Base-by-base conservation (phyloP, 345 rosid genomes). In the Salix caprea region DNA sequence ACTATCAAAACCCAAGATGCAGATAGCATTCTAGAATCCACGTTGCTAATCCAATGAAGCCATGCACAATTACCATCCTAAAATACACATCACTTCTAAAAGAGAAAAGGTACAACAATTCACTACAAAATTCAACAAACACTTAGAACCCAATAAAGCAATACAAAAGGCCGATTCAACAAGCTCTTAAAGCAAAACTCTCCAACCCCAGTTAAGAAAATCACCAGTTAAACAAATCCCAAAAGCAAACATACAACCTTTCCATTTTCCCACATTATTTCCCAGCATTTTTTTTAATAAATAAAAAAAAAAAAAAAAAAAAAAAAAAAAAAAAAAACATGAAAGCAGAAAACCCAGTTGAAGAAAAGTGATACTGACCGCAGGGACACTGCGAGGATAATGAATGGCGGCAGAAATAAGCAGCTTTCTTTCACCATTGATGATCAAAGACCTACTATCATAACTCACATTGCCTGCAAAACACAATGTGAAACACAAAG, bases 321-420 rank as follows among this genome's bases (percentile, higher is more conserved):
- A 0, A n/a, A 21, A 62, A 62, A 9, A n/a, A 21, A 62, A 62
- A 9, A 16, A 34, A 62, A 32, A 26, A 0, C 30, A 28, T 28
- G 30, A 28, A 28, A 28, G 30, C 4, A 46, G 44, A 39, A 58
- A 42, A 42, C 19, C 13, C 42, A 64, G 26, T 13, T 18, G 50
- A 10, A 26, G 19, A 37, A 77, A 26, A 58, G 0, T 13, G 50
- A 28, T 15, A 83, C 86, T 36, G 39, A 90, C 94, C 80, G 76
- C 92, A 48, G 94, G 94, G 60, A 90, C 92, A 26, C 94, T 90
- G 69, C 94, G 90, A 19, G 94, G 94, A 73, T 90, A 89, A 76
- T 90, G 94, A 86, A 90, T 87, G 77, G 94, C 78, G 70, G 94
- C 94, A 11, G 94, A 90, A 73, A 90, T 84, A 78, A 90, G 87